Base-by-base conservation (phyloP, 768 basidiomycete genomes). In the Pleurotus sapidus region DNA sequence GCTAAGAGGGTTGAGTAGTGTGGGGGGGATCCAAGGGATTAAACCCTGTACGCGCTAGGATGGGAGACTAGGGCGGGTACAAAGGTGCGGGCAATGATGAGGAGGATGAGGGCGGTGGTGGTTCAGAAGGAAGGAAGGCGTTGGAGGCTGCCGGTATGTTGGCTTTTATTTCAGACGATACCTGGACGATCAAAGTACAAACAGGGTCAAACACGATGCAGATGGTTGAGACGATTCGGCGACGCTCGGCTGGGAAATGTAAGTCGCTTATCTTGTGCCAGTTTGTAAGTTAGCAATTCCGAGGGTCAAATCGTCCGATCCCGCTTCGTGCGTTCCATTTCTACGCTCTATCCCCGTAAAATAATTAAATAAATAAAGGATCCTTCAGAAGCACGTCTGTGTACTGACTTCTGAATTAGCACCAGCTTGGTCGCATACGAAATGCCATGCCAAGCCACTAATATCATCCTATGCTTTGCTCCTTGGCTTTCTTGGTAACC, bases 1-100 rank as follows among this genome's bases (percentile, higher is more conserved):
- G 60, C 49, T 62, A 60, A 59, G 61, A 60, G 63, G 64, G 66
- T 63, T 56, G 61, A 60, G 63, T 40, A 9, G 51, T 37, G 51
- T 17, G 51, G 51, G 51, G 38, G 38, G 38, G 51, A 42, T 18
- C 39, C 37, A 4, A 42, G 51, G 51, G 51, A 54, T 42, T 54
- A 54, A 42, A 54, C 51, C 51, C 51, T 54, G 51, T 39, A 39
- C 51, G 20, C 23, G 14, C 51, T 54, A 54, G 51, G 24, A 54
- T 18, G n/a, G n/a, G 15, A 39, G n/a, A 39, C 39, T 42, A 40
- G 39, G 39, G 51, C 51, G 39, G 42, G 51, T 17, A 54, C 18
- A 25, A 40, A 39, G 51, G 18, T 54, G 20, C 20, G 7, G n/a
- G 17, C 12, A 23, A 42, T 18, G 51, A 54, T 39, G 51, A 54